A percentile compares a stretch with the other conserved stretches of the same genome.
phyloP scores from a whole-genome alignment of 257 asterid genomes.

The Marsdenia floribunda region DNA sequence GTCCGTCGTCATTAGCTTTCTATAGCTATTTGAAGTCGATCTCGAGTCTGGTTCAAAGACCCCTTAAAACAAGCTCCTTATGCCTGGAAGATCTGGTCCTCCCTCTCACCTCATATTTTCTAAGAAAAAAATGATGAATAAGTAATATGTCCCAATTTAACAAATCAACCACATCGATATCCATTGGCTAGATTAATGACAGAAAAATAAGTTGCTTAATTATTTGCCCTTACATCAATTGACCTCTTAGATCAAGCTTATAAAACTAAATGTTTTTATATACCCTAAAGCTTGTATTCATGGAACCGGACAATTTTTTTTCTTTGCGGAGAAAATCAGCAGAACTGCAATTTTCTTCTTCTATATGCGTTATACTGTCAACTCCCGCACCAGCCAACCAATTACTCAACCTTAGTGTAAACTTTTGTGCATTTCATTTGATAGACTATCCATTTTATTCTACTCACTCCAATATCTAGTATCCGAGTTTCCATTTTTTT shows the following conservation, averaged over 20 bases:
- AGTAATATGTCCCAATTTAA: neutral
- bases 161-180: neutral
- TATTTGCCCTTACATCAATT: constrained; percentile 4
- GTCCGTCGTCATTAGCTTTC: neutral
- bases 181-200: neutral
- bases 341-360: neutral
- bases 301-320: neutral
- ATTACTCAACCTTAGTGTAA: neutral
- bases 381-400: neutral
- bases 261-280: neutral
- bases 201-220: neutral
- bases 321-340: constrained; percentile 1
- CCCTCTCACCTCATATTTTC: neutral
- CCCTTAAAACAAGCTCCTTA: neutral
- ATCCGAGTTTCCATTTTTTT: neutral
- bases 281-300: neutral
- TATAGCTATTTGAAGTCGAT: neutral
- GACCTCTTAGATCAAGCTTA: neutral
- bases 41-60: neutral
- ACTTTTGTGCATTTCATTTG: neutral
- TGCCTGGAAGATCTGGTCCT: neutral
- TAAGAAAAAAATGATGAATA: neutral
- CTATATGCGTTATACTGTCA: neutral
- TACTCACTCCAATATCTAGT: neutral
- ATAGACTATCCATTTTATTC: neutral